Evolutionary conservation across 2,329 filamentous ascomycete genomes (phyloP), one percentile per base, ranked within the genome.

Genomic region (Pestalotiopsis sp.): DNA sequence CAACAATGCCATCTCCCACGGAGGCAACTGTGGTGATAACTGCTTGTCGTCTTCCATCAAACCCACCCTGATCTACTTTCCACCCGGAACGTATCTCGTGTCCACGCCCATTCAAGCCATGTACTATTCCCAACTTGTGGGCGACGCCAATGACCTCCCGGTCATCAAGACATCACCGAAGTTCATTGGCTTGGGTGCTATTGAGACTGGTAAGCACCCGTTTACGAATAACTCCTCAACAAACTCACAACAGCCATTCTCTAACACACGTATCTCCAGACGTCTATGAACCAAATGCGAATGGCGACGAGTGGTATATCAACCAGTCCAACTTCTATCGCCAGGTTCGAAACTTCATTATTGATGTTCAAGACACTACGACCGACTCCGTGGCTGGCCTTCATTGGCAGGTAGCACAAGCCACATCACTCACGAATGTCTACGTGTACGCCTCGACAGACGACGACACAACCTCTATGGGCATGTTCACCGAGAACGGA

Each of bases 1-100:
- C 67, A 91, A 94, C 75, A 81, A 81, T 17, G 87, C 92, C 17
- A 49, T 64, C 7, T 11, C 14, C 5, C 5, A 45, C 11, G n/a
- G 23, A 11, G 17, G 23, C 12, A 11, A n/a, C 4, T 64, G 61
- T n/a, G 61, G 61, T 14, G 61, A 45, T 6, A 12, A 14, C 11
- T 64, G 61, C 14, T 11, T 11, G 1, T 49, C 38, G 3, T 45
- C 61, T 23, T 13, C 61, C 1, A 31, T 38, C 20, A 23, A 45
- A 20, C 25, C 25, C 9, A 20, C 38, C 25, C 9, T 52, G 2
- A 25, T 64, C 14, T 64, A 64, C 61, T 64, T 64, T 4, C 61
- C 61, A 4, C 20, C 61, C 2, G 61, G 61, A 13, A 64, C 61
- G 2, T 64, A 64, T 13, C 38, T 64, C 0, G 36, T 64, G 20